Evolutionary conservation across 331 rosid species (phyloP), one percentile per base, ranked within the genome.

Genomic region (Prunus yedoensis): DNA sequence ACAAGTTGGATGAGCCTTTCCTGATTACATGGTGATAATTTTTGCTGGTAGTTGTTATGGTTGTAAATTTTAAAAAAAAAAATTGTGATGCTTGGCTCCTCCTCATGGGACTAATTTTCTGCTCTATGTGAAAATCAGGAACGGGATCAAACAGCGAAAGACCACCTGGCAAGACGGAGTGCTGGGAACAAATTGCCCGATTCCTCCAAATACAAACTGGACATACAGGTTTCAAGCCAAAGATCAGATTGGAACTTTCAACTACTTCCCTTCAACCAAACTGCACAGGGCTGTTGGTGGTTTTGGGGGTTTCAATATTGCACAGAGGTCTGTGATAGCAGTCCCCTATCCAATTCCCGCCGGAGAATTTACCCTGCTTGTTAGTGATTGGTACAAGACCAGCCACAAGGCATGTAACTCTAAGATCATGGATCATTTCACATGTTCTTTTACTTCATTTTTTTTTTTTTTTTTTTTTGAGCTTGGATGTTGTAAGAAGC

Each of bases 131-230:
- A 28, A 47, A 82, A 85, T 21, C 67, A 94, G 98, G 98, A 91
- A 75, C 41, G 98, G 98, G 27, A 81, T 94, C 50, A 77, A 94
- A 73, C 91, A 86, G 74, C 85, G 96, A 75, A 90, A 74, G 72
- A 87, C 90, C 2, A 43, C 94, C 46, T 94, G 98, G 97, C 87
- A 94, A 82, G 97, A 94, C 62, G 98, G 98, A 21, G 95, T 90
- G 9, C 69, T 90, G 12, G 98, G 97, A 74, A 94, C 96, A 5
- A 90, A 94, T 73, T 94, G 98, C 62, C 89, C 98, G 2, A 91
- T 94, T n/a, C 97, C 93, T 66, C 97, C 93, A 0, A 90, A 89
- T 32, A 12, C 89, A 18, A 94, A 86, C 41, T 94, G 96, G 95
- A 90, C 91, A 32, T 94, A 91, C 89, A 86, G 83, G 75, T 91